Base-by-base conservation (phyloP, 1,139 yeast genomes). In the Yamadazyma oceani region DNA sequence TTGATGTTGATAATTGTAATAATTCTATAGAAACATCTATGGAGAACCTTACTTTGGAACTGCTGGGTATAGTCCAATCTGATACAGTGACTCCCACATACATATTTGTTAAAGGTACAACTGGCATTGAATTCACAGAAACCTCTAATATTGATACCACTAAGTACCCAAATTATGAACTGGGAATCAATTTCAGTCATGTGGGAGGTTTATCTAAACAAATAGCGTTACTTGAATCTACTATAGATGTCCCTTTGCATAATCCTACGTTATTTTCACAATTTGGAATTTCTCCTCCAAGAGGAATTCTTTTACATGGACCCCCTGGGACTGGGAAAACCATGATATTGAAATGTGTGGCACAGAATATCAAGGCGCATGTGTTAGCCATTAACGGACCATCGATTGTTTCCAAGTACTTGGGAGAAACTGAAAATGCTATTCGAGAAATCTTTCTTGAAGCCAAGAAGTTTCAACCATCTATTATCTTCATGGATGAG, bases 281-380 rank as follows among this genome's bases (percentile, higher is more conserved):
- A 39, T 94, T 90, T 65, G 90, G 92, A n/a, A 85, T 90, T 32
- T 73, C 82, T 8, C 94, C 96, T 9, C 97, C 97, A 2, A 71
- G 96, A 40, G 98, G 98, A 3, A 73, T 94, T 12, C 64, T 92
- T 24, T 65, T 92, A 4, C 95, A 90, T 62, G 99, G 99, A 0
- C 96, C 97, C 2, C 95, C 97, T 2, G 99, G 99, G 1, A 90
- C 97, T 0, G 99, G 99, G 38, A 92, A 92, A 58, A 87, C 97
- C 1, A 80, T 90, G 88, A 70, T 92, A 12, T 66, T 94, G 32
- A 73, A 87, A 39, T 85, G 96, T 25, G 82, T 92, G 10, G 95
- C 96, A 0, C 85, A 82, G 37, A 64, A 72, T 9, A 59, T 69
- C 5, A 71, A 79, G 45, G 95, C 95, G 0, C 97, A 90, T 59